These are phyloP conservation scores for Epichloe amarillans DNA, from an alignment of 2,329 filamentous ascomycete genomes.

Conservation along the genomic window DNA sequence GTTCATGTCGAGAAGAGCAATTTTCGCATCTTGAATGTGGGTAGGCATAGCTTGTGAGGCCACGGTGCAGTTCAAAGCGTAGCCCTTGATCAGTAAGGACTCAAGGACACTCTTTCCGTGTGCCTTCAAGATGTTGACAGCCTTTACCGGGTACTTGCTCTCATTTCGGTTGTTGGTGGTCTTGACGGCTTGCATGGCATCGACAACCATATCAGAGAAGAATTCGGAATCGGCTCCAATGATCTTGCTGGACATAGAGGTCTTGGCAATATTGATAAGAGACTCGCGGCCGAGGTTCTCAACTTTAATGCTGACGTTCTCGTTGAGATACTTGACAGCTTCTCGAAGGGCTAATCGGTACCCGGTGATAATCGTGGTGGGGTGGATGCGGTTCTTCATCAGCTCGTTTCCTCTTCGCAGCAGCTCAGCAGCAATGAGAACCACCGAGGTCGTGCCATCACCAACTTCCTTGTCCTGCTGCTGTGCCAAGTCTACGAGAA, in stretches of 20 bases:
- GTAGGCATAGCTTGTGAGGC: constrained; percentile 98
- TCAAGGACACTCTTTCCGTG: constrained; percentile 88
- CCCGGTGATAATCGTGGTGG: constrained; percentile 96
- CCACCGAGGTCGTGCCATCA: constrained; percentile 94
- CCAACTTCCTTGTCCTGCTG: constrained; percentile 99
- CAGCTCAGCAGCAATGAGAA: constrained; percentile 92
- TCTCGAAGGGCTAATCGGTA: constrained; percentile 92
- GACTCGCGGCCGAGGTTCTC: constrained; percentile 83
- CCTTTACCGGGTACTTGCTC: constrained; percentile 95
- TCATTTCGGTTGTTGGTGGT: constrained; percentile 82
- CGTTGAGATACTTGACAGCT: constrained; percentile 97
- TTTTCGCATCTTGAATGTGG: constrained; percentile 83
- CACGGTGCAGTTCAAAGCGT: constrained; percentile 96
- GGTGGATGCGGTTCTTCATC: constrained; percentile 99
- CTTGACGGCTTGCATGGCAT: constrained; percentile 92
- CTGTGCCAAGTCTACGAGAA: constrained; percentile 90
- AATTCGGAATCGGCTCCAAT: constrained; percentile 93
- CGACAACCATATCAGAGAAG: constrained; percentile 94
- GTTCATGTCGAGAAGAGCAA: constrained; percentile 95
- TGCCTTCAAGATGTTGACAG: constrained; percentile 96
- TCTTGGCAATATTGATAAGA: constrained; percentile 90
- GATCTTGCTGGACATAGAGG: constrained; percentile 98
- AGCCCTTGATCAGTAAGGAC: constrained; percentile 85
- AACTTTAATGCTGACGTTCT: constrained; percentile 94
- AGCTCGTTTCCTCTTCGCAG: constrained; percentile 89